These are phyloP conservation scores for Saccharomyces uvarum DNA, from an alignment of 1,139 yeast genomes.

Conservation along the genomic window DNA sequence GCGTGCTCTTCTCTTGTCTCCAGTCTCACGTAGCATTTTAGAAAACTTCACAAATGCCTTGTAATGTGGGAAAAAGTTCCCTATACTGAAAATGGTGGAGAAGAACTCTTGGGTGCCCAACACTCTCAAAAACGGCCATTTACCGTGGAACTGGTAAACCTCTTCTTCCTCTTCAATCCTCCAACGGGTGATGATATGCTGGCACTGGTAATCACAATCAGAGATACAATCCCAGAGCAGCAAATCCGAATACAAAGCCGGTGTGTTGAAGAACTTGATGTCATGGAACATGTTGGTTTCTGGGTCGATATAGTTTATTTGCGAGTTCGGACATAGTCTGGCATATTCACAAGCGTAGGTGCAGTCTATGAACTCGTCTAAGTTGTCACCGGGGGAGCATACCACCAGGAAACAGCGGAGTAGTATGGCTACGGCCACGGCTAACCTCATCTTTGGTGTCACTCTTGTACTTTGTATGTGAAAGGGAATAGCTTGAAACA, in stretches of 20 bases:
- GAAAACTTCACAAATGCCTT: slow-evolving; percentile 44
- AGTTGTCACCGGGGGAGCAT: slow-evolving; percentile 73
- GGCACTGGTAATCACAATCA: slow-evolving; percentile 91
- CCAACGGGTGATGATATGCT: slow-evolving; percentile 55
- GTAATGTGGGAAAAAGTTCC: slow-evolving; percentile 71
- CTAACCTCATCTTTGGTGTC: not conserved
- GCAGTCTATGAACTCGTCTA: slow-evolving; percentile 64
- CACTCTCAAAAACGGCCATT: slow-evolving; percentile 84
- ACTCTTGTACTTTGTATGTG: not conserved
- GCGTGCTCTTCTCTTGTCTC: slow-evolving; percentile 10
- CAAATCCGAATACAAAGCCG: slow-evolving; percentile 33
- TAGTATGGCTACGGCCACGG: not conserved
- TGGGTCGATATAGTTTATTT: slow-evolving; percentile 15
- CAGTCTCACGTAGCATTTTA: slow-evolving; percentile 13
- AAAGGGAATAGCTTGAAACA: not conserved
- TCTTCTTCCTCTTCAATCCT: slow-evolving; percentile 44
- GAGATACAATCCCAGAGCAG: slow-evolving; percentile 72
- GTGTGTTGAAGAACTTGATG: slow-evolving; percentile 29
- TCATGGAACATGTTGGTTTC: slow-evolving; percentile 29
- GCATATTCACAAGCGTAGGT: slow-evolving; percentile 46
- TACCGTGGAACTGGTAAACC: slow-evolving; percentile 84
- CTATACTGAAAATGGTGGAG: slow-evolving; percentile 71
- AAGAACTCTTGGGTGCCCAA: slow-evolving; percentile 77
- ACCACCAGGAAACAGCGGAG: not conserved
- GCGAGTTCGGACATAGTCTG: slow-evolving; percentile 30